phyloP scores from a whole-genome alignment of 1,284 basidiomycete species.

The Cutaneotrichosporon cutaneum region DNA sequence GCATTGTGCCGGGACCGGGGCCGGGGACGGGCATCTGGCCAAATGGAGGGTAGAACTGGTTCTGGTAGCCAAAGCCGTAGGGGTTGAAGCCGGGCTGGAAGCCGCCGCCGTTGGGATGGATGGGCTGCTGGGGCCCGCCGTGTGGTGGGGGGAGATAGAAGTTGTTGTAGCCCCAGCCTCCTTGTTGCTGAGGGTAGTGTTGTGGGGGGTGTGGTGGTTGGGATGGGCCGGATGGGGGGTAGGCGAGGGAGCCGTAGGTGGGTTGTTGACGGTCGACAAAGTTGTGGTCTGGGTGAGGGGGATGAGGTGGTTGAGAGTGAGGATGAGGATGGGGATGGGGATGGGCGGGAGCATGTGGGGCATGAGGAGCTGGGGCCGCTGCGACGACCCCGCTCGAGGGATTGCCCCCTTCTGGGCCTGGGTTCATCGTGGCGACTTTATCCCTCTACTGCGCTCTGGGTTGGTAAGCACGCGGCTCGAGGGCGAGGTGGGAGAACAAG shows the following conservation, averaged over 20 bases:
- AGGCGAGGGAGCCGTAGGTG: constrained; percentile 23
- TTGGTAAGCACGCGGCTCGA: constrained; percentile 2
- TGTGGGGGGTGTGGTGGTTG: constrained; percentile 13
- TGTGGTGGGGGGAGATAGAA: constrained; percentile 19
- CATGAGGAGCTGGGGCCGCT: constrained; percentile 1
- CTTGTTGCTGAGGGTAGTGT: constrained; percentile 13
- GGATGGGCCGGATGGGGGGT: constrained; percentile 22
- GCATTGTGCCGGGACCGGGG: constrained; percentile 47
- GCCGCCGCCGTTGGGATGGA: background rate
- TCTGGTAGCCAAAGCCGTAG: constrained; percentile 11
- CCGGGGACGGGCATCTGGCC: constrained; percentile 38
- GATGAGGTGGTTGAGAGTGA: constrained; percentile 13
- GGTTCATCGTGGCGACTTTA: constrained; percentile 1
- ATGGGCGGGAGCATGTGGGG: background rate
- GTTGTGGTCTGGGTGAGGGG: constrained; percentile 16
- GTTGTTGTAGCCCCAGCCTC: constrained; percentile 17
- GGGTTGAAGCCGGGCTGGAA: constrained; percentile 19
- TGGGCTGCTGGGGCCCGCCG: constrained; percentile 15
- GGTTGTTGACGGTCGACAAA: constrained; percentile 14
- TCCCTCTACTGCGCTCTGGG: background rate
- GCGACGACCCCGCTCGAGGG: constrained; percentile 15
- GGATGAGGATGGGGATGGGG: background rate
- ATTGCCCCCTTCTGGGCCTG: constrained; percentile 8
- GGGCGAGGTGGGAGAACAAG: background rate
- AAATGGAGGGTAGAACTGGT: constrained; percentile 25